A percentile compares a stretch with the other conserved stretches of the same genome.
These are phyloP conservation scores for Phytophthora sp. DNA, from an alignment of 352 stramenopile genomes.

Conservation along the genomic window DNA sequence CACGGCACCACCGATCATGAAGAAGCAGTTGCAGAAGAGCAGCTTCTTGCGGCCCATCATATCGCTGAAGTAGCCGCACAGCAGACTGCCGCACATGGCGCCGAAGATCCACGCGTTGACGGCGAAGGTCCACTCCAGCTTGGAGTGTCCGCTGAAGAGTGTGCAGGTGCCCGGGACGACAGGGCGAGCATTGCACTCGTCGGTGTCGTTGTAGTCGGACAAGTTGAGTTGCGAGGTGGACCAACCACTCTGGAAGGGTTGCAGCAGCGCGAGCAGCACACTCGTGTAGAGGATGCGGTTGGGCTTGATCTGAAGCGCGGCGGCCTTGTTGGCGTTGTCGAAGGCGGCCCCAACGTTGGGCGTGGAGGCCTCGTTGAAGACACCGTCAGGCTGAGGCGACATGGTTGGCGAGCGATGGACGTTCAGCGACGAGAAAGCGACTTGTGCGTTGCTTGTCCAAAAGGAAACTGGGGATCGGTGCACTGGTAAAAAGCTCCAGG, in stretches of 20 bases:
- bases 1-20: slow-evolving; percentile 46
- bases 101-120: slow-evolving; percentile 57
- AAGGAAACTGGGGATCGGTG: not conserved
- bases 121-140: slow-evolving; percentile 27
- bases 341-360: slow-evolving; percentile 13
- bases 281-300: slow-evolving; percentile 53
- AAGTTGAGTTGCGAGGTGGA: slow-evolving; percentile 68
- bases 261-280: slow-evolving; percentile 40
- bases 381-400: not conserved
- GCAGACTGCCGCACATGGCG: slow-evolving; percentile 54
- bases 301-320: slow-evolving; percentile 32
- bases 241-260: slow-evolving; percentile 64
- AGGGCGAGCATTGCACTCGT: slow-evolving; percentile 50
- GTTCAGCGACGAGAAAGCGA: not conserved
- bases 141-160: slow-evolving; percentile 43
- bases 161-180: slow-evolving; percentile 47
- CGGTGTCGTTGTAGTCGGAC: slow-evolving; percentile 57
- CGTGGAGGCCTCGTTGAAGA: slow-evolving; percentile 15
- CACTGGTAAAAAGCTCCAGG: not conserved
- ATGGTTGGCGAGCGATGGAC: slow-evolving; percentile 8
- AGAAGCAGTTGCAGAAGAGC: not conserved
- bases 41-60: slow-evolving; percentile 32
- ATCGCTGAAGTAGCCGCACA: slow-evolving; percentile 42
- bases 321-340: slow-evolving; percentile 23
- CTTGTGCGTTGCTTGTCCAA: slow-evolving; percentile 15